A percentile compares a stretch with the other conserved stretches of the same genome.
These are phyloP conservation scores for Iris macrosiphon DNA, from an alignment of 106 monocot genomes.

Conservation along the genomic window DNA sequence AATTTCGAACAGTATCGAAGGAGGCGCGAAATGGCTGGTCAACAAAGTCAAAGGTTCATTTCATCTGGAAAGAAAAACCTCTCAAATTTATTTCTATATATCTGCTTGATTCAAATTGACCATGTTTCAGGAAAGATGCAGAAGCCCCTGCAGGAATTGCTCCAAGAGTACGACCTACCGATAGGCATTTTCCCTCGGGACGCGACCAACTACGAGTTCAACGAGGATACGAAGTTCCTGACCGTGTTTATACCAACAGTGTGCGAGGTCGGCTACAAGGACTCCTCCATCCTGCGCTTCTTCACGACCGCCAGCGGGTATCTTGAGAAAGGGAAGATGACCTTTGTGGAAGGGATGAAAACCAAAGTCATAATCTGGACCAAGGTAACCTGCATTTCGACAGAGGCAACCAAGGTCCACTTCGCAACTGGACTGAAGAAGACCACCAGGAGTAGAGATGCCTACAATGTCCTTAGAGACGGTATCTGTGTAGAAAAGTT, in stretches of 20 bases:
- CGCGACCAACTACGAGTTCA: constrained; percentile 63
- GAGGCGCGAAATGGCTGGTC: constrained; percentile 4
- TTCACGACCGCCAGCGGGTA: constrained; percentile 49
- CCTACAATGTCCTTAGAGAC: constrained; percentile 56
- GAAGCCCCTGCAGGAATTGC: constrained; percentile 61
- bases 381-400: constrained; percentile 43
- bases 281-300: constrained; percentile 60
- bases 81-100: neutral
- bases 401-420: constrained; percentile 59
- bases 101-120: neutral
- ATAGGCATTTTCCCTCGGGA: constrained; percentile 64
- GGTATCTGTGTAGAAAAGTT: constrained; percentile 56
- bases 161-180: constrained; percentile 62
- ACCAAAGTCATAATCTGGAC: constrained; percentile 71
- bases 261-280: constrained; percentile 69
- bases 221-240: constrained; percentile 44
- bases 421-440: constrained; percentile 56
- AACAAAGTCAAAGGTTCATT: constrained; percentile 1
- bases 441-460: constrained; percentile 39
- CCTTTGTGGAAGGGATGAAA: constrained; percentile 65
- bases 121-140: constrained; percentile 55
- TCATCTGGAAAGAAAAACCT: neutral
- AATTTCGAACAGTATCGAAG: constrained; percentile 1
- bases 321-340: constrained; percentile 66
- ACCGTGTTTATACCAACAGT: constrained; percentile 59